These are phyloP conservation scores for Rhodotorula kratochvilovae DNA, from an alignment of 768 basidiomycete genomes.

Conservation along the genomic window DNA sequence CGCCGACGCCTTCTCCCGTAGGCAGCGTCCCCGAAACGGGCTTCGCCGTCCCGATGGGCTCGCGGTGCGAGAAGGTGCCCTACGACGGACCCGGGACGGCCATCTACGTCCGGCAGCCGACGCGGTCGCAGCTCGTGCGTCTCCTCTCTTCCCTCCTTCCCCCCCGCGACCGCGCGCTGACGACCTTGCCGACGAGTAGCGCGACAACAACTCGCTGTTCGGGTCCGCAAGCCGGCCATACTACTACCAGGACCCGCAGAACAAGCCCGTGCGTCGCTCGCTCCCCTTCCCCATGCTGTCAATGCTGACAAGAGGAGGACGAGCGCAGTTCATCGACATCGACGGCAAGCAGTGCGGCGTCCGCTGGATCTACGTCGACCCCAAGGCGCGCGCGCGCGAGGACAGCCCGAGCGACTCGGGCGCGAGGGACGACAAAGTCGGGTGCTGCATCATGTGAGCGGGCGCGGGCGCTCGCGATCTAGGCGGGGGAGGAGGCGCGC, in stretches of 20 bases:
- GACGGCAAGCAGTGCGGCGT: conserved; percentile 34
- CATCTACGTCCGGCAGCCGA: conserved; percentile 28
- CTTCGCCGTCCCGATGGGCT: conserved; percentile 18
- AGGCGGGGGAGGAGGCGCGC: too few species aligned
- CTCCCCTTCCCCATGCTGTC: background rate
- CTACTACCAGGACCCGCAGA: conserved; percentile 22
- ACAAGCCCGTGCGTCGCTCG: conserved; percentile 10
- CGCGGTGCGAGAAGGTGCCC: conserved; percentile 24
- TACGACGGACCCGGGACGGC: conserved; percentile 34
- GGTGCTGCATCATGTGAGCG: conserved; percentile 18
- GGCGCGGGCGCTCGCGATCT: too few species aligned
- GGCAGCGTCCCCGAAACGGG: background rate
- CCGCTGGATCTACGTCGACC: conserved; percentile 39
- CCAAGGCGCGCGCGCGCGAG: conserved; percentile 1
- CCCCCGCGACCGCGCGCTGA: too few species aligned
- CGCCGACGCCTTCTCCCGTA: background rate
- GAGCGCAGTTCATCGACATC: conserved; percentile 28
- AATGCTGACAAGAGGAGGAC: background rate
- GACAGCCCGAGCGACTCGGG: background rate
- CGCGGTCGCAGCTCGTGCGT: conserved; percentile 26
- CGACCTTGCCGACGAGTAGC: background rate
- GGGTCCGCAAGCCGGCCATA: conserved; percentile 27
- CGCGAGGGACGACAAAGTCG: background rate
- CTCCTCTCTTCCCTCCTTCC: too few species aligned
- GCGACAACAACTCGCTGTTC: conserved; percentile 31